Evolutionary conservation across 805 yeast species (phyloP), one percentile per base, ranked within the genome.

Genomic region (Wickerhamiella sorbophila): DNA sequence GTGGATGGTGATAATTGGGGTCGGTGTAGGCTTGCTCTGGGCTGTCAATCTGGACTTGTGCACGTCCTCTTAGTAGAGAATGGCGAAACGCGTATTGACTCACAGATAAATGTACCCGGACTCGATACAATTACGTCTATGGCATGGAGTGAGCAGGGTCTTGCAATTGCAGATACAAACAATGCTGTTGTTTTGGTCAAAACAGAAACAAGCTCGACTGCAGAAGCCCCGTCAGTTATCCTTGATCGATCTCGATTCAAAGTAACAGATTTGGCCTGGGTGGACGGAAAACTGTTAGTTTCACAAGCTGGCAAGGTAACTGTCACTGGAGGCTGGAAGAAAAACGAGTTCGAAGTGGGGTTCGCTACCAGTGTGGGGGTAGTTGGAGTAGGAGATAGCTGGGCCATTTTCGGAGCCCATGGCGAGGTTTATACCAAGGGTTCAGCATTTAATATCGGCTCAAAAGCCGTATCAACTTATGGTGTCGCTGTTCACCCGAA

Each of bases 401-500:
- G 41, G 41, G 24, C 17, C 12, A 36, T 22, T 3, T 17, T 17
- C 10, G 20, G 18, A 17, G 10, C 27, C 31, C 29, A 38, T 4
- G 41, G 36, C 29, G n/a, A 33, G 17, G 5, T 17, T 14, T 26
- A 16, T 26, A n/a, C 14, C 24, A 19, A 17, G 17, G 4, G 9
- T 4, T n/a, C 16, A 15, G 19, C 21, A n/a, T 33, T 10, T 22
- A 29, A 10, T 8, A 8, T 12, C 29, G 29, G 29, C 12, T n/a
- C n/a, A n/a, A 24, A 24, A 8, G 6, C 12, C 29, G 29, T 24
- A 8, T 8, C 29, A 6, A 14, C 33, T 6, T 39, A 17, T 29
- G 42, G 42, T 3, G 33, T 27, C 5, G 37, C 31, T 22, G 19
- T 21, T 9, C 40, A 41, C 22, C 41, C 44, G 8, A 20, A 26